A percentile compares a stretch with the other conserved stretches of the same genome.
Conservation (phyloP, 2,329 filamentous ascomycete genomes). For the Stagonosporopsis rhizophila region DNA sequence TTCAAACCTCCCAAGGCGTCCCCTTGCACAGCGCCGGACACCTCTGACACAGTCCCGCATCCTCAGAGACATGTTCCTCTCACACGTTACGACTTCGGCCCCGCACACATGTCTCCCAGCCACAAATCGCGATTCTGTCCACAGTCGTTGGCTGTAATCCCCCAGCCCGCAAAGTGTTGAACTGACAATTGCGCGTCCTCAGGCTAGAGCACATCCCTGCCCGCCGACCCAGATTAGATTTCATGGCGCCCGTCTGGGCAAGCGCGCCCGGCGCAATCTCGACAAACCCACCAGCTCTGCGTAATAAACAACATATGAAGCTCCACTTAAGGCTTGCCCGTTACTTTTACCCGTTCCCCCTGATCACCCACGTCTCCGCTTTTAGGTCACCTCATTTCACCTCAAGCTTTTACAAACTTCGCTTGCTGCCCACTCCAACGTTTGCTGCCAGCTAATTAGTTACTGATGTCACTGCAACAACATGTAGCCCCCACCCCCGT, state of each 20-base stretch:
- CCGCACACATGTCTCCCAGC: slow-evolving; percentile 7
- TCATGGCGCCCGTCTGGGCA: slow-evolving; percentile 5
- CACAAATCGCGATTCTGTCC: slow-evolving; percentile 5
- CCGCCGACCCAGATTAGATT: slow-evolving; percentile 6
- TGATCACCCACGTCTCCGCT: slow-evolving; percentile 19
- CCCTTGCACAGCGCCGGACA: slow-evolving; percentile 10
- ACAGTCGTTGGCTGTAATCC: slow-evolving; percentile 7
- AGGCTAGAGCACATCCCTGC: slow-evolving; percentile 10
- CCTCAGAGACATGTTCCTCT: slow-evolving; percentile 6
- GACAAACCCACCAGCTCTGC: slow-evolving; percentile 16
- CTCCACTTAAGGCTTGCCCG: slow-evolving; percentile 14
- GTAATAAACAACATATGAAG: slow-evolving; percentile 15
- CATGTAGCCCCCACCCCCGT: not conserved
- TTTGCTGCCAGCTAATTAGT: not conserved
- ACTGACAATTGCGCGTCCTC: slow-evolving; percentile 17
- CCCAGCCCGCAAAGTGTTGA: slow-evolving; percentile 16
- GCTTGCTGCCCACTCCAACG: slow-evolving; percentile 11
- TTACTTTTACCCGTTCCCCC: slow-evolving; percentile 18
- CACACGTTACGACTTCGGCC: not conserved
- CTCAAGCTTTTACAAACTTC: slow-evolving; percentile 17
- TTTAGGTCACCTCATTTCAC: slow-evolving; percentile 20
- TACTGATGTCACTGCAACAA: slow-evolving; percentile 11
- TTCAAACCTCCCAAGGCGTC: slow-evolving; percentile 4
- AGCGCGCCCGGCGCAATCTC: slow-evolving; percentile 18
- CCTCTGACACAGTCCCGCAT: slow-evolving; percentile 12